A percentile compares a stretch with the other conserved stretches of the same genome.
Conservation (phyloP, 139 green algal genomes). For the Micromonas commoda region DNA sequence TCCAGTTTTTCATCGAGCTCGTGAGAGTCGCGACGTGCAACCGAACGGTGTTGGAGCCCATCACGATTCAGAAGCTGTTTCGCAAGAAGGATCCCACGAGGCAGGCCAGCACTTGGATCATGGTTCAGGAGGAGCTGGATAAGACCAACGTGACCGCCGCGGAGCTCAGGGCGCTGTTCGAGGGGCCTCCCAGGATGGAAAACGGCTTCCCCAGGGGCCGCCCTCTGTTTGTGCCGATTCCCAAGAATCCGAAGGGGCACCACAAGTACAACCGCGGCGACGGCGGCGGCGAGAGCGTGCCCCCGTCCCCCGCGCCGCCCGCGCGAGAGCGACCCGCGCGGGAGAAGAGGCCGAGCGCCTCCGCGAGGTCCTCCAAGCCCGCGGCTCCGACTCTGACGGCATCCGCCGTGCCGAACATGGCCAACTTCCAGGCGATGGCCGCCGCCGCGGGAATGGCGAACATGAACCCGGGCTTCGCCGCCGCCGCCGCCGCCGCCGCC, state of each 20-base stretch:
- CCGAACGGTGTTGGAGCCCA: background rate
- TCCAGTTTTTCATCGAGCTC: conserved; percentile 8
- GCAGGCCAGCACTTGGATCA: conserved; percentile 1
- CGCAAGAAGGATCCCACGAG: background rate
- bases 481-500: too few species aligned
- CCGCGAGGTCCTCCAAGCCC: background rate
- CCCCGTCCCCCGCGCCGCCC: background rate
- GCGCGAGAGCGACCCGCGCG: too few species aligned
- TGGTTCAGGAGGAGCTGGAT: background rate
- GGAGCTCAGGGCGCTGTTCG: background rate
- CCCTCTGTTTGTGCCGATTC: background rate
- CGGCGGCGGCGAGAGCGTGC: background rate
- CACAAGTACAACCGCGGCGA: background rate
- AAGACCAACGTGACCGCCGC: background rate
- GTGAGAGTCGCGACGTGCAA: background rate
- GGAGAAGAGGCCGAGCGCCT: background rate
- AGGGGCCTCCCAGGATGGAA: background rate
- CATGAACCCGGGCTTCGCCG: background rate
- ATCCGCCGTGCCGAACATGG: background rate
- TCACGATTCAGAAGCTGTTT: background rate
- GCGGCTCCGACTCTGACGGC: background rate
- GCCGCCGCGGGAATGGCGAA: background rate
- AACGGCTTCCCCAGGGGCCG: background rate
- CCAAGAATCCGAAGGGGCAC: background rate
- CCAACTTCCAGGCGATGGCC: background rate